Base-by-base conservation (phyloP, 2,329 filamentous ascomycete species). In the Coniochaeta hoffmannii region DNA sequence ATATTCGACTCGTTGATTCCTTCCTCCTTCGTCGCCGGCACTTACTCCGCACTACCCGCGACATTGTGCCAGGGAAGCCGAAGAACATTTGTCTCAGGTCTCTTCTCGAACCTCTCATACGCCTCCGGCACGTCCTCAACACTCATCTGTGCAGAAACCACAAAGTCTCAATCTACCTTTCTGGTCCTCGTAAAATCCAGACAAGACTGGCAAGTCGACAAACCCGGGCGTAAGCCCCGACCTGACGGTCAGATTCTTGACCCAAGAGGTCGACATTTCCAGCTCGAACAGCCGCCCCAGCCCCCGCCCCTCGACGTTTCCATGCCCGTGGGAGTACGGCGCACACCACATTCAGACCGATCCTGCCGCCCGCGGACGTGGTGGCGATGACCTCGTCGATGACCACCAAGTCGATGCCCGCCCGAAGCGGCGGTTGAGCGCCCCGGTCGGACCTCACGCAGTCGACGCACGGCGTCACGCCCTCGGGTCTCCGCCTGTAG, bases 271-370 rank as follows among this genome's bases (percentile, higher is more conserved):
- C 7, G 30, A 32, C 30, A 32, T 8, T 7, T 12, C 12, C 7
- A 32, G 7, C 30, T 32, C 30, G 30, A 8, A 32, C 7, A 32
- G 7, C 7, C 7, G 30, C 7, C 12, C 30, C 7, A 32, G 7
- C 30, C 12, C 30, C 7, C 30, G 30, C 7, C 30, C 7, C 30
- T 7, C 30, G 30, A 12, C 30, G 30, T 12, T 7, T 12, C 12
- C 30, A 8, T 32, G 31, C 56, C 58, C 6, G 8, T 55, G 46
- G 36, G 36, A n/a, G 8, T 7, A 1, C 50, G 4, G 38, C 17
- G 51, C 63, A 64, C 31, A 64, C 56, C 3, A 65, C 64, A 7
- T 59, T 55, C 3, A 62, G 46, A 4, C 64, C 65, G 30, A 67
- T 56, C 0, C 63, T 64, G 10, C 65, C 65, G 2, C 56, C 52